These are phyloP conservation scores for Aureobasidium sp. DNA, from an alignment of 2,329 filamentous ascomycete species.

Conservation along the genomic window DNA sequence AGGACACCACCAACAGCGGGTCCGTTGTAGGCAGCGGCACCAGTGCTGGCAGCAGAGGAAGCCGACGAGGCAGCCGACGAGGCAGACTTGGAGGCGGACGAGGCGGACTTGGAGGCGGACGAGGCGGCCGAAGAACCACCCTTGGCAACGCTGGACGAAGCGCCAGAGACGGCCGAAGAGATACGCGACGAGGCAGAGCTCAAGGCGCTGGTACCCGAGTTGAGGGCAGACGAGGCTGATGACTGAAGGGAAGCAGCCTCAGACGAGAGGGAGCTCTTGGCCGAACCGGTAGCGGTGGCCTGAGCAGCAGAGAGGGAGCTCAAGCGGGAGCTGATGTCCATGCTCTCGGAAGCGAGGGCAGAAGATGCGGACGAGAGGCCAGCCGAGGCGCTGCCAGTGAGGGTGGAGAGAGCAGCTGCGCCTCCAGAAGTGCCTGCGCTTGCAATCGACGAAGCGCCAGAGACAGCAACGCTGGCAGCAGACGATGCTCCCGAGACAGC, in stretches of 20 bases:
- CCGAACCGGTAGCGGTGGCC: conserved; percentile 9
- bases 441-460: not conserved
- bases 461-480: not conserved
- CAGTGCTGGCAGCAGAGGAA: conserved; percentile 5
- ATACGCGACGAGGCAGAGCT: not conserved
- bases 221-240: conserved; percentile 4
- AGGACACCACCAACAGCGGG: conserved; percentile 11
- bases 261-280: conserved; percentile 12
- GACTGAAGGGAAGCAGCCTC: conserved; percentile 2
- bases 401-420: not conserved
- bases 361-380: not conserved
- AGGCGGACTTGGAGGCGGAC: not conserved
- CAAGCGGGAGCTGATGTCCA: not conserved
- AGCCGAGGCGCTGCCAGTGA: not conserved
- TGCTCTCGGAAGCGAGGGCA: not conserved
- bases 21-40: conserved; percentile 5
- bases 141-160: not conserved
- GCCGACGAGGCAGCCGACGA: not conserved
- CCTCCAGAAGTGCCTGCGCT: not conserved
- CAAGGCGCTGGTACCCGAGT: not conserved
- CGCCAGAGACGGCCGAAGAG: conserved; percentile 2
- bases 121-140: not conserved
- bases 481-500: not conserved
- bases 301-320: not conserved
- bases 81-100: not conserved